These are phyloP conservation scores for Ustilago xerochloae DNA, from an alignment of 1,284 basidiomycete genomes.

Conservation along the genomic window DNA sequence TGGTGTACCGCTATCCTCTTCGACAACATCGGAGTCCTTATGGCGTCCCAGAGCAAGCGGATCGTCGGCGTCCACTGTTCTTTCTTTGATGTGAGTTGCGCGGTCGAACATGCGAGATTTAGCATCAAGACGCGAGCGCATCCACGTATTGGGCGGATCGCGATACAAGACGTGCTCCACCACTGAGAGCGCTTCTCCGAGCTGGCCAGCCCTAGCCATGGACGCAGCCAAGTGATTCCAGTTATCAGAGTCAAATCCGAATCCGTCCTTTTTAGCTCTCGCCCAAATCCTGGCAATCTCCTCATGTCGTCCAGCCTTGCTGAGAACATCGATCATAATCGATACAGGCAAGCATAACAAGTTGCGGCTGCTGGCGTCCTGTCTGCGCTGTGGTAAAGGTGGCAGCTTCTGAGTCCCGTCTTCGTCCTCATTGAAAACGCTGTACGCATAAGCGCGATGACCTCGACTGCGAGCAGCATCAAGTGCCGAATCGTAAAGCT, in stretches of 20 bases:
- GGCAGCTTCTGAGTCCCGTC: not conserved
- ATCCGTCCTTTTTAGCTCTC: constrained; percentile 76
- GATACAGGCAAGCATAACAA: constrained; percentile 83
- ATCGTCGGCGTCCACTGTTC: not conserved
- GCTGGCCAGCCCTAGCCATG: constrained; percentile 81
- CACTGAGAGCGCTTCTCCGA: constrained; percentile 83
- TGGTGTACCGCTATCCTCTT: not conserved
- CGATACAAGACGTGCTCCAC: constrained; percentile 78
- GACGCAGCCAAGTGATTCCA: constrained; percentile 88
- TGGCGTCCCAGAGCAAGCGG: not conserved
- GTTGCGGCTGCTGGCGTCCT: constrained; percentile 69
- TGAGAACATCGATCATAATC: constrained; percentile 79
- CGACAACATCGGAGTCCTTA: not conserved
- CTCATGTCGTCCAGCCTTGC: constrained; percentile 72
- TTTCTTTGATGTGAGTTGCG: not conserved
- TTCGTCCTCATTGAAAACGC: not conserved
- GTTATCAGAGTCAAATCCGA: constrained; percentile 87
- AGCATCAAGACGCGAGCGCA: constrained; percentile 1
- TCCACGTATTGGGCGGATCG: constrained; percentile 28
- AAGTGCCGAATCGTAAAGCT: constrained; percentile 74
- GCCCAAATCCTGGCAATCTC: constrained; percentile 80
- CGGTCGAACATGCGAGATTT: not conserved
- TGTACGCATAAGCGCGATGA: constrained; percentile 37
- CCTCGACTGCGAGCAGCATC: constrained; percentile 37
- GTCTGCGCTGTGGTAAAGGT: constrained; percentile 1